Evolutionary conservation across 2,329 filamentous ascomycete species (phyloP).

Genomic region (Trichophyton simii): DNA sequence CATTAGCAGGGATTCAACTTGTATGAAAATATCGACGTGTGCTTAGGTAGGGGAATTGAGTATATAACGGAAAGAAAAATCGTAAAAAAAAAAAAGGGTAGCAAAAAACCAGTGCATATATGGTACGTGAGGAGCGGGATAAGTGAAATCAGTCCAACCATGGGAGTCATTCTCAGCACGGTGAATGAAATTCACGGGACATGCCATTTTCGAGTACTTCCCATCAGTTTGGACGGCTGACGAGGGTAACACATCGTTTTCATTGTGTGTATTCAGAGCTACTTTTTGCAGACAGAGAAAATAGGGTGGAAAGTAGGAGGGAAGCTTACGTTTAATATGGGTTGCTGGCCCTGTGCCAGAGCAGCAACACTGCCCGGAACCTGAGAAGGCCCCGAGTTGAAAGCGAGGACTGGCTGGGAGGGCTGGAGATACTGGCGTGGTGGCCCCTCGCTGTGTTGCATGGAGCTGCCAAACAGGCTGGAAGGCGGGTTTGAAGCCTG

Average conservation of each 20-base stretch:
- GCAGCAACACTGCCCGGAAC: conserved; percentile 42
- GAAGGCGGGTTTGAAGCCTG: conserved; percentile 48
- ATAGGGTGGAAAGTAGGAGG: background rate
- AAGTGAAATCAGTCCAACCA: background rate
- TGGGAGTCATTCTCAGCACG: background rate
- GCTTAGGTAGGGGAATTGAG: background rate
- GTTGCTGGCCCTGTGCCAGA: conserved; percentile 67
- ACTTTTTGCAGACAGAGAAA: background rate
- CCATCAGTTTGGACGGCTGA: background rate
- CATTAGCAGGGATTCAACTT: conserved; percentile 10
- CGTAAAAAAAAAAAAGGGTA: background rate
- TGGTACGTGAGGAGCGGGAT: background rate
- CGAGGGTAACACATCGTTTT: background rate
- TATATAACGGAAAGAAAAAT: background rate
- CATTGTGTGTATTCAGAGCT: background rate
- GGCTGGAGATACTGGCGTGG: conserved; percentile 51
- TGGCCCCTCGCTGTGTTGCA: conserved; percentile 45
- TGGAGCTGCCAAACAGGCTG: conserved; percentile 57
- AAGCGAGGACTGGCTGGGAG: conserved; percentile 42
- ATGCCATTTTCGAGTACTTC: background rate
- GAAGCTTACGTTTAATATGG: conserved; percentile 55
- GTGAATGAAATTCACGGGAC: background rate
- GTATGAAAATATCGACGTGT: background rate
- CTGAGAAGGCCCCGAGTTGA: conserved; percentile 31
- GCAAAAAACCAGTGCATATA: background rate